Percentiles rank a stretch among this genome's conserved stretches.
phyloP scores from a whole-genome alignment of 306 rosid genomes.

The Cicer pinnatifidum region DNA sequence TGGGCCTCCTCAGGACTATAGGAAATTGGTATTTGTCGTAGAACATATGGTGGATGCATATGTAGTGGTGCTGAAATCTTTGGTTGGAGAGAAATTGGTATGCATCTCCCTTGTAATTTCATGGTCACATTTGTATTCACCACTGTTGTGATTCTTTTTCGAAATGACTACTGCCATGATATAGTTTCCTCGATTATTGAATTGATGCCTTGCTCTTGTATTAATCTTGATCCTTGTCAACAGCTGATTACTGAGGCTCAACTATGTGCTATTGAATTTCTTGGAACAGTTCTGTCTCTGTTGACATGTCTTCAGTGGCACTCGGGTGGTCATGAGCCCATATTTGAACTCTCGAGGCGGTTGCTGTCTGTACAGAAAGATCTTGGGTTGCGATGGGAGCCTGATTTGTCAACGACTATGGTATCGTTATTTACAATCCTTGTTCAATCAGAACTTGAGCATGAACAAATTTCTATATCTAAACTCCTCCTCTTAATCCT shows the following conservation, averaged over 20 bases:
- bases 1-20: slow-evolving; percentile 62
- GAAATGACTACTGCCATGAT: not conserved
- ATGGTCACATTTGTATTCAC: slow-evolving; percentile 25
- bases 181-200: slow-evolving; percentile 33
- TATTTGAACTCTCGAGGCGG: slow-evolving; percentile 68
- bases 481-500: slow-evolving; percentile 67
- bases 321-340: slow-evolving; percentile 61
- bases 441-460: slow-evolving; percentile 78
- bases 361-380: slow-evolving; percentile 73
- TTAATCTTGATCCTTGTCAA: slow-evolving; percentile 43
- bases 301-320: slow-evolving; percentile 58
- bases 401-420: slow-evolving; percentile 59
- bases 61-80: slow-evolving; percentile 62
- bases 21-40: slow-evolving; percentile 56
- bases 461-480: slow-evolving; percentile 74
- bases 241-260: slow-evolving; percentile 75
- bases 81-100: slow-evolving; percentile 67
- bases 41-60: slow-evolving; percentile 75
- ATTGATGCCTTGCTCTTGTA: slow-evolving; percentile 20
- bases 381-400: slow-evolving; percentile 69
- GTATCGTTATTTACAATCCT: slow-evolving; percentile 66
- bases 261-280: slow-evolving; percentile 65
- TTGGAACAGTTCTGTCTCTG: slow-evolving; percentile 64
- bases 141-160: not conserved
- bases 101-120: slow-evolving; percentile 52